phyloP scores from a whole-genome alignment of 2,329 filamentous ascomycete genomes.

The Metarhizium robertsii region DNA sequence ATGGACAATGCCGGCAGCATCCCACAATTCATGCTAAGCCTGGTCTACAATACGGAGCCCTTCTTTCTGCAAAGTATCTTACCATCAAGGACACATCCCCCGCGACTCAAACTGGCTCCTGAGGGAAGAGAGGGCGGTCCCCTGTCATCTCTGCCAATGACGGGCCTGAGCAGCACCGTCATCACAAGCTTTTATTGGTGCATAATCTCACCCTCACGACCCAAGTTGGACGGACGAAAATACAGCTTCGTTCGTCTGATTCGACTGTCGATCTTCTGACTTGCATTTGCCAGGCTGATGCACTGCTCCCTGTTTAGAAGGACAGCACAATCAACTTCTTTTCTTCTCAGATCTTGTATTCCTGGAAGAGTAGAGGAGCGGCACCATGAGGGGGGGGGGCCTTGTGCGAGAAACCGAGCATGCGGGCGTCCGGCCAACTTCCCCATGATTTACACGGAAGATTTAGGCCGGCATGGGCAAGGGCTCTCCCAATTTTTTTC shows the following conservation, averaged over 20 bases:
- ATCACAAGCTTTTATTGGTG: not conserved
- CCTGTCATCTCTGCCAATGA: not conserved
- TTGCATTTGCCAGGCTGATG: not conserved
- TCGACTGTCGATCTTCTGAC: slow-evolving; percentile 4
- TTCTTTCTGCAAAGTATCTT: not conserved
- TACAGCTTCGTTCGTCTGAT: slow-evolving; percentile 8
- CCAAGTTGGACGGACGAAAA: too few relatives aligned
- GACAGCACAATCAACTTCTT: not conserved
- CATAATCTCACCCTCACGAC: not conserved
- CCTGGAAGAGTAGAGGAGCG: too few relatives aligned
- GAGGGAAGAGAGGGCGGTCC: not conserved
- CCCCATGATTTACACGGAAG: not conserved
- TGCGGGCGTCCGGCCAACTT: not conserved
- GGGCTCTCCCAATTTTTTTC: not conserved
- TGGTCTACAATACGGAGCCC: not conserved
- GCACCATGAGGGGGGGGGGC: too few relatives aligned
- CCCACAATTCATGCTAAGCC: not conserved
- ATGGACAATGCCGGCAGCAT: not conserved
- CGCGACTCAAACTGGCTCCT: not conserved
- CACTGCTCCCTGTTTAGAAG: not conserved
- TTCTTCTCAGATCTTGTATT: too few relatives aligned
- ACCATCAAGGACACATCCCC: not conserved
- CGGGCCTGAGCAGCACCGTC: not conserved
- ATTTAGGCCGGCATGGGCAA: not conserved
- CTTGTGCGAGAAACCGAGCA: not conserved